Base-by-base conservation (phyloP, 805 yeast species). In the Candida morakotiae region DNA sequence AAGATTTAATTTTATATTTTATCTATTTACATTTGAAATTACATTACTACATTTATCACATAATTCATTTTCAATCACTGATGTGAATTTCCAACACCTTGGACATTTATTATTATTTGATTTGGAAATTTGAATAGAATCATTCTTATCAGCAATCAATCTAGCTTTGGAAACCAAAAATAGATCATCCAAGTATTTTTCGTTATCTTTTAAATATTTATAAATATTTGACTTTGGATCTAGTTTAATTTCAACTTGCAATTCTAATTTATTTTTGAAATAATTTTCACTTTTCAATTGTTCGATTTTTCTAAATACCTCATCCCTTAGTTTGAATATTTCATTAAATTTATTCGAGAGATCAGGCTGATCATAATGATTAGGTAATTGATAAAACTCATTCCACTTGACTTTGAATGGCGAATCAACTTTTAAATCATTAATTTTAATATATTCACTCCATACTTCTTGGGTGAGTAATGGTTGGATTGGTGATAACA, bases 81-180 rank as follows among this genome's bases (percentile, higher is more conserved):
- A 66, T 6, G 75, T 75, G 53, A 62, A 79, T 51, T 86, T 86
- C 98, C 98, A 93, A 61, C 98, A 93, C 55, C 98, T 74, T 5
- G 96, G 95, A 56, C 98, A 93, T 51, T 88, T 88, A 36, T 62
- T 61, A 2, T 64, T 52, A 0, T 49, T 37, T 0, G 87, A 72
- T 4, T 69, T 66, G 6, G 67, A 58, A 2, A 83, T 71, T 2
- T 21, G n/a, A 13, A 40, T 19, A 5, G 18, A 14, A 2, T 30
- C 37, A 6, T 20, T 22, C 13, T 64, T 62, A 35, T 51, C 58
- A 15, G 26, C 44, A 24, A 23, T n/a, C 5, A 33, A 6, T 5
- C 19, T 24, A 4, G 78, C 83, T 6, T 69, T 57, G 0, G 96
- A 84, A 0, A 79, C 82, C 44, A 87, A 73, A 40, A 84, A 72